Conservation (phyloP, 805 yeast genomes). For the Cyberlindnera sargentensis region DNA sequence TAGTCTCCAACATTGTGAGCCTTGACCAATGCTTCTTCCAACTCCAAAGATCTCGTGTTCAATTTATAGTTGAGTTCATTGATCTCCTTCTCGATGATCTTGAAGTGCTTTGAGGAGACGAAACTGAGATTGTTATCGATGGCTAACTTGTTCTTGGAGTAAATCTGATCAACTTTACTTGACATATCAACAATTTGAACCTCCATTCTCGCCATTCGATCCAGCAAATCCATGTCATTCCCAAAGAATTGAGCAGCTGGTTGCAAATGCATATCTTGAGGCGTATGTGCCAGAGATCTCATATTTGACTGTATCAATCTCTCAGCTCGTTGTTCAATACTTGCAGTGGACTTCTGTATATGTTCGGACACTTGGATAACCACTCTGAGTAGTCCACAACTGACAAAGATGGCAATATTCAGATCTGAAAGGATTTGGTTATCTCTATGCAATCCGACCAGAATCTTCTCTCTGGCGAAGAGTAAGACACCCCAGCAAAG, state of each 20-base stretch:
- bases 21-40: too few species aligned
- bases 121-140: slow-evolving; percentile 11
- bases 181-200: slow-evolving; percentile 1
- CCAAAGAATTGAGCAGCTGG: background rate
- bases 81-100: slow-evolving; percentile 17
- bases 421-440: slow-evolving; percentile 29
- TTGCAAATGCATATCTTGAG: background rate
- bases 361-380: slow-evolving; percentile 16
- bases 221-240: background rate
- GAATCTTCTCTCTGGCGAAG: slow-evolving; percentile 24
- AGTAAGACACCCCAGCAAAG: slow-evolving; percentile 24
- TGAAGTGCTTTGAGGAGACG: slow-evolving; percentile 13
- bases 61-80: slow-evolving; percentile 9
- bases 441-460: slow-evolving; percentile 18
- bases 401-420: slow-evolving; percentile 30
- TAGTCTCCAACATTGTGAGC: too few species aligned
- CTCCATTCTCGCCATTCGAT: slow-evolving; percentile 1
- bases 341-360: slow-evolving; percentile 15
- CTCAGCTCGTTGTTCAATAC: slow-evolving; percentile 11
- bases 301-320: slow-evolving; percentile 4
- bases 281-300: background rate
- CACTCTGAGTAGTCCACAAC: slow-evolving; percentile 28
- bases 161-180: slow-evolving; percentile 9
- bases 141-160: slow-evolving; percentile 9
- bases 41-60: background rate